phyloP scores from a whole-genome alignment of 2,329 filamentous ascomycete genomes.

The Purpureocillium takamizusanense region DNA sequence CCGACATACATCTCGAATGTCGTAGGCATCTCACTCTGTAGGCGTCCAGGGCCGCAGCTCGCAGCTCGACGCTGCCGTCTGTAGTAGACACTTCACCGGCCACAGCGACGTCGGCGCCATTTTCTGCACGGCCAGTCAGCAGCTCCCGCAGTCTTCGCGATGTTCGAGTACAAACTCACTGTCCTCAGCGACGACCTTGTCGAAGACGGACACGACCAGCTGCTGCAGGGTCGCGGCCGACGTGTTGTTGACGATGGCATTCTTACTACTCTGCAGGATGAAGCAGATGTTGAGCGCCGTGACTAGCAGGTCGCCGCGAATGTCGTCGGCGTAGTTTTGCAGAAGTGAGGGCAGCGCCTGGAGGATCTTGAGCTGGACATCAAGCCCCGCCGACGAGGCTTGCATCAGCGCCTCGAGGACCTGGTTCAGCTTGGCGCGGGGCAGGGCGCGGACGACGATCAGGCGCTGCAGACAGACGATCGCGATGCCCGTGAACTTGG shows the following conservation, averaged over 20 bases:
- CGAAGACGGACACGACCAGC: slow-evolving; percentile 84
- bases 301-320: slow-evolving; percentile 73
- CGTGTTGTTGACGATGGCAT: slow-evolving; percentile 87
- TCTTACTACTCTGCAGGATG: slow-evolving; percentile 83
- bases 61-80: slow-evolving; percentile 56
- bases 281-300: slow-evolving; percentile 86
- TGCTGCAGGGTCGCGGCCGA: slow-evolving; percentile 95
- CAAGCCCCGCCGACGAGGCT: slow-evolving; percentile 69
- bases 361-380: slow-evolving; percentile 92
- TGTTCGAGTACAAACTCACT: too few relatives aligned
- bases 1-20: too few relatives aligned
- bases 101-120: slow-evolving; percentile 40
- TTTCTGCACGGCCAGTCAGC: slow-evolving; percentile 24
- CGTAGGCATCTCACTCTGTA: slow-evolving; percentile 46
- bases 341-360: slow-evolving; percentile 83
- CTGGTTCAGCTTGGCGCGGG: slow-evolving; percentile 70
- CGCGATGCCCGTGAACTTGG: slow-evolving; percentile 80
- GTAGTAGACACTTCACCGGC: slow-evolving; percentile 60
- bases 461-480: slow-evolving; percentile 84
- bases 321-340: slow-evolving; percentile 78
- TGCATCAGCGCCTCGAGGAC: slow-evolving; percentile 83
- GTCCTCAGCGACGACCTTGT: slow-evolving; percentile 79
- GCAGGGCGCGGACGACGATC: slow-evolving; percentile 72
- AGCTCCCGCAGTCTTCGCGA: too few relatives aligned
- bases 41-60: slow-evolving; percentile 74